phyloP scores from a whole-genome alignment of 805 yeast species.

The Candida sithepensis region DNA sequence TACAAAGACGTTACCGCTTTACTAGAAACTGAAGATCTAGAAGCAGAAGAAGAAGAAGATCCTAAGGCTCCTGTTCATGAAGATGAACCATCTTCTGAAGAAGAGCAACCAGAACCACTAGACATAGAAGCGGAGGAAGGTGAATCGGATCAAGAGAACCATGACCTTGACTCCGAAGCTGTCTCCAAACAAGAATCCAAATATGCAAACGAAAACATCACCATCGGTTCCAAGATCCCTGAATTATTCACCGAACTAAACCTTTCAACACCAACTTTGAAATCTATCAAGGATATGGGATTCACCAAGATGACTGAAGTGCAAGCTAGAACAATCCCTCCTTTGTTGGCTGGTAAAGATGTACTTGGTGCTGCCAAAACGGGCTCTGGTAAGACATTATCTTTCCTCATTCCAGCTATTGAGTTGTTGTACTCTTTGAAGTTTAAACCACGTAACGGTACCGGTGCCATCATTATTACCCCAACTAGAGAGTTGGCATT shows the following conservation, averaged over 20 bases:
- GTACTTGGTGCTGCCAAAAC: conserved; percentile 99
- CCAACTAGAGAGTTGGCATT: conserved; percentile 98
- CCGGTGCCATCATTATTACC: conserved; percentile 92
- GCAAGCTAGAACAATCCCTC: conserved; percentile 95
- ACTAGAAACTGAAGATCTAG: conserved; percentile 30
- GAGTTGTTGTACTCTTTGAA: conserved; percentile 85
- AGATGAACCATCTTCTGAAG: conserved; percentile 12
- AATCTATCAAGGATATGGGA: conserved; percentile 85
- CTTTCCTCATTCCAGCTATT: conserved; percentile 93
- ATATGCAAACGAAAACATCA: conserved; percentile 25
- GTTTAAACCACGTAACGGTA: conserved; percentile 97
- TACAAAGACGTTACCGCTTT: conserved; percentile 55
- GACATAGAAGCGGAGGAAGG: conserved; percentile 31
- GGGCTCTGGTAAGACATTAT: conserved; percentile 97
- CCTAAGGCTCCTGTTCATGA: no score
- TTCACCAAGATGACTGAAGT: conserved; percentile 90
- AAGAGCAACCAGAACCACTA: conserved; percentile 28
- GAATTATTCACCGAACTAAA: conserved; percentile 48
- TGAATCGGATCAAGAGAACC: conserved; percentile 8
- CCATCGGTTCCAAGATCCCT: conserved; percentile 23
- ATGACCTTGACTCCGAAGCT: conserved; percentile 19
- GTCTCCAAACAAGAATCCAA: conserved; percentile 20
- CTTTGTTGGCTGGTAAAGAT: conserved; percentile 92
- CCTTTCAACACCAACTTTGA: conserved; percentile 76
- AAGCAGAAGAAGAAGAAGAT: conserved; percentile 24